Conservation (phyloP, 345 rosid species). For the Cochlearia excelsa region DNA sequence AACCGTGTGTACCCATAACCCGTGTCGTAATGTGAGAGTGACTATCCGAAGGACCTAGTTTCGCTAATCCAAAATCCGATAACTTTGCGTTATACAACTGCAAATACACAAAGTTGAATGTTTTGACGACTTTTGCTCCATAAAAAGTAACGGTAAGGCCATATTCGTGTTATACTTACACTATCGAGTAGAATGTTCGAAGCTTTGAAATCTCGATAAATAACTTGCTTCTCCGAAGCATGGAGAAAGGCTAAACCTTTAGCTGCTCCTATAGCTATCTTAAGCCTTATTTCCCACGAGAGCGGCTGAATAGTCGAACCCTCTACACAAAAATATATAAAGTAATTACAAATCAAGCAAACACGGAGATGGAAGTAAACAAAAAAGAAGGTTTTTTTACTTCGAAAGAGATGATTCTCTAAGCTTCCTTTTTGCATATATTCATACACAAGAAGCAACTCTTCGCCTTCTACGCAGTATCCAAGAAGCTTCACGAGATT, state of each 20-base stretch:
- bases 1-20: constrained; percentile 93
- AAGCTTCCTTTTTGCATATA: constrained; percentile 92
- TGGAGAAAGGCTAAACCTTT: constrained; percentile 92
- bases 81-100: constrained; percentile 84
- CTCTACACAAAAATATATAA: constrained; percentile 40
- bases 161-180: constrained; percentile 38
- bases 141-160: no score
- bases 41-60: constrained; percentile 92
- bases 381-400: constrained; percentile 36
- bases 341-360: not conserved
- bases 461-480: constrained; percentile 86
- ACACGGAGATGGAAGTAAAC: no score
- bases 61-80: constrained; percentile 96
- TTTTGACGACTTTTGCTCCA: no score
- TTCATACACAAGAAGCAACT: constrained; percentile 88
- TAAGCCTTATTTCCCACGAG: constrained; percentile 47
- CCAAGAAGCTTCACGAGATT: constrained; percentile 89
- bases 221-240: constrained; percentile 76
- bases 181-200: constrained; percentile 87
- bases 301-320: constrained; percentile 80
- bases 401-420: constrained; percentile 87
- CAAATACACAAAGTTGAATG: constrained; percentile 16
- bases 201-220: constrained; percentile 91
- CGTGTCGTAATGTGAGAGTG: constrained; percentile 92
- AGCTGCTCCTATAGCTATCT: constrained; percentile 76